A percentile compares a stretch with the other conserved stretches of the same genome.
Conservation (phyloP, 768 basidiomycete genomes). For the Tricholoma sp. region DNA sequence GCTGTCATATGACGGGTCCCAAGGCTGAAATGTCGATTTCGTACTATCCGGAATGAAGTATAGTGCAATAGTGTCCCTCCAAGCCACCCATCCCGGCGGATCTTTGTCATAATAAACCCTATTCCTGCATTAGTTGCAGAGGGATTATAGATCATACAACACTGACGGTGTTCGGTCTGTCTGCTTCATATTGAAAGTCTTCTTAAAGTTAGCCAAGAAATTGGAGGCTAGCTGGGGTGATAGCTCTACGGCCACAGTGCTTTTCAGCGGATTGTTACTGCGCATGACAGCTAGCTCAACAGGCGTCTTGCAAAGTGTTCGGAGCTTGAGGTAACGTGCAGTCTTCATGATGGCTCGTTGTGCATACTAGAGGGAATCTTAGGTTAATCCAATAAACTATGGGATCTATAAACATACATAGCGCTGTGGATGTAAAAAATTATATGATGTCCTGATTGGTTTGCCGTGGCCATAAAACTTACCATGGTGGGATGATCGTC, state of each 20-base stretch:
- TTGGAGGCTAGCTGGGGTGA: constrained; percentile 48
- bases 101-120: constrained; percentile 55
- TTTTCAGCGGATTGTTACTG: constrained; percentile 64
- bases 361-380: constrained; percentile 43
- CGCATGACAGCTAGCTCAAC: constrained; percentile 57
- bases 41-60: constrained; percentile 44
- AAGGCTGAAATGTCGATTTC: constrained; percentile 50
- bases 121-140: not conserved
- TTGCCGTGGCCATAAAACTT: constrained; percentile 21
- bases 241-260: constrained; percentile 41
- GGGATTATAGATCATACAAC: not conserved
- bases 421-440: constrained; percentile 34
- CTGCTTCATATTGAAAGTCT: constrained; percentile 36
- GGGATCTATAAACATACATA: constrained; percentile 39
- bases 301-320: constrained; percentile 56
- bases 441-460: constrained; percentile 2
- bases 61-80: constrained; percentile 39
- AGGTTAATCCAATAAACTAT: not conserved
- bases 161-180: constrained; percentile 42
- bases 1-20: constrained; percentile 49
- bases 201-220: constrained; percentile 52
- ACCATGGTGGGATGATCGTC: constrained; percentile 68
- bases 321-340: constrained; percentile 73
- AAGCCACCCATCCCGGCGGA: constrained; percentile 66
- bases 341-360: constrained; percentile 75